Percentiles rank a stretch among this genome's conserved stretches.
Conservation (phyloP, 2,329 filamentous ascomycete species). For the Penicillium occitanis region DNA sequence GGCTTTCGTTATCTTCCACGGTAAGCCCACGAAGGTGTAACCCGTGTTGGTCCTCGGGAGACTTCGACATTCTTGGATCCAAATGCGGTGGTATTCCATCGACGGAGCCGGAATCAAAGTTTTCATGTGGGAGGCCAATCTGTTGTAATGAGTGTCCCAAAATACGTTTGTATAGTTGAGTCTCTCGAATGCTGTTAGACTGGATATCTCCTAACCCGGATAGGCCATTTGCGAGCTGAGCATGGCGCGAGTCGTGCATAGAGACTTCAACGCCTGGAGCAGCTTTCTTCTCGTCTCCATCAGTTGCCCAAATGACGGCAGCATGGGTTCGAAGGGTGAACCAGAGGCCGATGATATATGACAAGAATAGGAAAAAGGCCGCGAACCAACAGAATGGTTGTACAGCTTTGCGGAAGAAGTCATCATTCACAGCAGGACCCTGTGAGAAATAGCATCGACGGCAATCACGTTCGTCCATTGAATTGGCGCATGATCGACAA, state of each 20-base stretch:
- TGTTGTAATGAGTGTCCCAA: conserved; percentile 86
- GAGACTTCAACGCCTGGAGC: conserved; percentile 32
- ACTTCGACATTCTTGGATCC: conserved; percentile 67
- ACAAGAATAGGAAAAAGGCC: conserved; percentile 80
- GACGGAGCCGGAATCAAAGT: conserved; percentile 26
- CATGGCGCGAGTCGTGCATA: conserved; percentile 37
- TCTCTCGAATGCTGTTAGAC: conserved; percentile 74
- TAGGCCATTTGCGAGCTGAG: conserved; percentile 32
- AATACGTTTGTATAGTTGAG: conserved; percentile 88
- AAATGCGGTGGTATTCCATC: conserved; percentile 56
- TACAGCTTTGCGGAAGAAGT: conserved; percentile 87
- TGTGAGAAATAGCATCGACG: conserved; percentile 94
- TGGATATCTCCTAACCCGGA: conserved; percentile 41
- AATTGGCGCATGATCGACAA: conserved; percentile 66
- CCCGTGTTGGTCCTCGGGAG: conserved; percentile 39
- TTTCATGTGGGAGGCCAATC: conserved; percentile 61
- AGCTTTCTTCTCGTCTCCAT: conserved; percentile 70
- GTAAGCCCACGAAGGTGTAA: conserved; percentile 63
- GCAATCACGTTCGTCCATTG: conserved; percentile 64
- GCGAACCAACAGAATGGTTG: conserved; percentile 91
- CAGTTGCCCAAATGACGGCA: conserved; percentile 92
- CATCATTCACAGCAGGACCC: conserved; percentile 75
- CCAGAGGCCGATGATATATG: conserved; percentile 89
- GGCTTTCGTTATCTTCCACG: conserved; percentile 74
- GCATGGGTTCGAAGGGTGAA: conserved; percentile 96